These are phyloP conservation scores for Sungouiella blattae DNA, from an alignment of 805 yeast species.

Conservation along the genomic window DNA sequence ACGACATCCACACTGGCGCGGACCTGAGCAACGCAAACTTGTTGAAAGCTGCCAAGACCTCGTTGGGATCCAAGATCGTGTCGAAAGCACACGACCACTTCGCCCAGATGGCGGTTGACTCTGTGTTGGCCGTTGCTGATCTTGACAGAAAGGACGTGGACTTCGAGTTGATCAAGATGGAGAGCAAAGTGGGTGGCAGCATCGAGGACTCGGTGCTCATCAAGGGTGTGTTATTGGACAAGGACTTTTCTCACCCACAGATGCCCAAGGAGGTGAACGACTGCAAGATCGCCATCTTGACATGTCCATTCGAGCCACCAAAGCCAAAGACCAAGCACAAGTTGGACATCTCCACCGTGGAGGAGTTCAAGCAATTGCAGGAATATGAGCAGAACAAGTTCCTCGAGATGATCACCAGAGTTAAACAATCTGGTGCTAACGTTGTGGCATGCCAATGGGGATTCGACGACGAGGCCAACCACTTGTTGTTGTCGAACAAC, in stretches of 20 bases:
- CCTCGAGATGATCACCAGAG: conserved; percentile 81
- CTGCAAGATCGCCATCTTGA: conserved; percentile 88
- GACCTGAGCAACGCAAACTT: conserved; percentile 55
- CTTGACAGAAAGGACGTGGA: conserved; percentile 91
- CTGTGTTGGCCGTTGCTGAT: conserved; percentile 90
- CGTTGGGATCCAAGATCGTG: conserved; percentile 92
- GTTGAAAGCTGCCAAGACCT: conserved; percentile 89
- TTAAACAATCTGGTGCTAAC: conserved; percentile 90
- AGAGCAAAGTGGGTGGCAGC: conserved; percentile 94
- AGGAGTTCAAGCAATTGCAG: conserved; percentile 88
- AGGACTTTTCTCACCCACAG: conserved; percentile 97
- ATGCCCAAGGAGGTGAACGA: conserved; percentile 81
- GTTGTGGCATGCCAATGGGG: conserved; percentile 99
- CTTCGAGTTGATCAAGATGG: conserved; percentile 92
- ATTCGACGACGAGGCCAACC: conserved; percentile 97
- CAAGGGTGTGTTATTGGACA: conserved; percentile 90
- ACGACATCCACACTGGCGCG: conserved; percentile 49
- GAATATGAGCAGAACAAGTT: conserved; percentile 89
- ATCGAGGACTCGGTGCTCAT: conserved; percentile 80
- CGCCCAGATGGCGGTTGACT: conserved; percentile 96
- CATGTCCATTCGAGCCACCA: conserved; percentile 99
- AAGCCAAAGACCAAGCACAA: conserved; percentile 99
- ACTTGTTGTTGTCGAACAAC: conserved; percentile 78
- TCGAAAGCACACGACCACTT: conserved; percentile 90
- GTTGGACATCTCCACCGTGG: conserved; percentile 88